These are phyloP conservation scores for Pedinophyceae sp. DNA, from an alignment of 139 green algal genomes.

Conservation along the genomic window DNA sequence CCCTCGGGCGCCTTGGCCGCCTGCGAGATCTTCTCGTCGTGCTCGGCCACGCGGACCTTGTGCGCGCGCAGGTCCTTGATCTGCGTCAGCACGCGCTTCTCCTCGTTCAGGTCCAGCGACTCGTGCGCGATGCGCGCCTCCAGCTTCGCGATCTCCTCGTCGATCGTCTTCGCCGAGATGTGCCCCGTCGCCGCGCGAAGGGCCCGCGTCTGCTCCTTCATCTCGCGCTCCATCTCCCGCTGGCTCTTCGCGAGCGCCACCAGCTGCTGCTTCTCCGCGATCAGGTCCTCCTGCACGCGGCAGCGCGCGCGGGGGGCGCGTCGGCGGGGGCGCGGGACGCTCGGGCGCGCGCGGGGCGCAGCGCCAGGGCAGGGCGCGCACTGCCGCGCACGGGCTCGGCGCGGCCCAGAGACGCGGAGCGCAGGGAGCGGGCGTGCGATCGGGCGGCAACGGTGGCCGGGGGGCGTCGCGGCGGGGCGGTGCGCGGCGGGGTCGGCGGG, in stretches of 20 bases:
- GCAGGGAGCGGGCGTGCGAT: no score
- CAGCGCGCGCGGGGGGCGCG: no score
- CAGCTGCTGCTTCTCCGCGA: background rate
- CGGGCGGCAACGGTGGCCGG: no score
- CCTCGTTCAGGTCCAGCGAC: constrained; percentile 8
- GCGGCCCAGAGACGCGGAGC: no score
- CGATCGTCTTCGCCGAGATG: constrained; percentile 2
- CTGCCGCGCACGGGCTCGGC: no score
- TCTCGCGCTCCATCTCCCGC: background rate
- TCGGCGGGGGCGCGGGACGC: no score
- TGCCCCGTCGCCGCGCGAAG: background rate
- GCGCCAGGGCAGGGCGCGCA: no score
- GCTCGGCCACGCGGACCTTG: constrained; percentile 7
- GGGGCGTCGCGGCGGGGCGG: background rate
- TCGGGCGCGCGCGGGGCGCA: no score
- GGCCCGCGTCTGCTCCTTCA: background rate
- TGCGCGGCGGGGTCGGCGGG: background rate
- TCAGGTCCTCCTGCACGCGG: background rate
- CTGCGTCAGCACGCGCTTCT: constrained; percentile 8
- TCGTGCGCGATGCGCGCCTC: constrained; percentile 6
- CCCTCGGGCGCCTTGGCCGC: background rate
- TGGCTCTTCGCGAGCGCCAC: background rate
- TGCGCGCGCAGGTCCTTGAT: constrained; percentile 6
- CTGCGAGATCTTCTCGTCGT: background rate
- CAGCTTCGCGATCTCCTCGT: constrained; percentile 4